These are phyloP conservation scores for Metarhizium sp. DNA, from an alignment of 2,329 filamentous ascomycete genomes.

Conservation along the genomic window DNA sequence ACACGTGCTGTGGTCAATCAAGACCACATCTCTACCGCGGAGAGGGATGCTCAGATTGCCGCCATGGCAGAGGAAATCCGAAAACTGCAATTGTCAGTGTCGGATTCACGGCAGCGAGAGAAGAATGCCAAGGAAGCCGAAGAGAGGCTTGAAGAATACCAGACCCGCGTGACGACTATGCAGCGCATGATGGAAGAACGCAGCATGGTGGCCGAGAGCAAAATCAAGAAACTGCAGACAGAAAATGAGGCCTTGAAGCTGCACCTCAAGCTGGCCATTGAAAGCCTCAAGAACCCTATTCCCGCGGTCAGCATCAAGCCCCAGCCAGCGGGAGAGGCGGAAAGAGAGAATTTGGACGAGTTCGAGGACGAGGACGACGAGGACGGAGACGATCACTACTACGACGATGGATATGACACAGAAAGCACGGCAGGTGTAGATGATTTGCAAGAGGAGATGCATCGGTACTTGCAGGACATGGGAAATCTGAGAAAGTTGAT, in stretches of 20 bases:
- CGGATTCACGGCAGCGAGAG: constrained; percentile 56
- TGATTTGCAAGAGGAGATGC: constrained; percentile 76
- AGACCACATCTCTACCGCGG: constrained; percentile 82
- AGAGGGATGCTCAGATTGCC: constrained; percentile 86
- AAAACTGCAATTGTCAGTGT: constrained; percentile 65
- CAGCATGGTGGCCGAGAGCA: constrained; percentile 81
- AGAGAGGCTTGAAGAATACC: constrained; percentile 87
- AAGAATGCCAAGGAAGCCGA: constrained; percentile 70
- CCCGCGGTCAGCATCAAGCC: constrained; percentile 41
- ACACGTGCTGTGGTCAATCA: constrained; percentile 93
- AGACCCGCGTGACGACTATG: constrained; percentile 80
- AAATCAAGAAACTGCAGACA: constrained; percentile 81
- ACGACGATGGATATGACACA: constrained; percentile 46
- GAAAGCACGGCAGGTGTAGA: constrained; percentile 37
- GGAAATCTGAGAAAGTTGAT: constrained; percentile 56
- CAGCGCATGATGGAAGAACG: constrained; percentile 95
- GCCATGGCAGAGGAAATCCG: constrained; percentile 96
- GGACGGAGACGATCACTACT: constrained; percentile 46
- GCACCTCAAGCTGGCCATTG: constrained; percentile 79
- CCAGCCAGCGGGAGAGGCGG: constrained; percentile 15
- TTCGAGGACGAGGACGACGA: constrained; percentile 20
- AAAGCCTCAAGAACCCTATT: constrained; percentile 86
- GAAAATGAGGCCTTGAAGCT: constrained; percentile 84
- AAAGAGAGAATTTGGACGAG: constrained; percentile 23
- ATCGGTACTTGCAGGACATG: constrained; percentile 74